phyloP scores from a whole-genome alignment of 805 yeast genomes.

The Yarrowia sp. region DNA sequence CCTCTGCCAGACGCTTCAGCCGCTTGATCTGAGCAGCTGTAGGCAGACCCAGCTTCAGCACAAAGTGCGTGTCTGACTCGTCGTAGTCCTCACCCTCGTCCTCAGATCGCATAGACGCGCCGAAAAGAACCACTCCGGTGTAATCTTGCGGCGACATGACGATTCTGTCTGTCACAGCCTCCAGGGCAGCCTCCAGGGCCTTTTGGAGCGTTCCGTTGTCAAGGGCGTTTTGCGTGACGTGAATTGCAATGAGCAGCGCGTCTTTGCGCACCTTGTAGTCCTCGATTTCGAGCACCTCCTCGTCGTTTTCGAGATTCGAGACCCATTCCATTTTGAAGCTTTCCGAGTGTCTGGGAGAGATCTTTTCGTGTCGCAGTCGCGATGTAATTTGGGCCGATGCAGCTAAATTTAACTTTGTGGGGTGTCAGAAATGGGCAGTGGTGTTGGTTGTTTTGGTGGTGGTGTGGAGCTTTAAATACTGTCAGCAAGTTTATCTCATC shows the following conservation, averaged over 20 bases:
- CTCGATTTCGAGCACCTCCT: slow-evolving; percentile 27
- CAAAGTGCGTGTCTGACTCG: slow-evolving; percentile 39
- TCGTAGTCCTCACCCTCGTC: slow-evolving; percentile 45
- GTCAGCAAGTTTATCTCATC: too few species aligned
- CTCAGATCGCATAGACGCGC: slow-evolving; percentile 38
- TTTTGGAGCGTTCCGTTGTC: slow-evolving; percentile 29
- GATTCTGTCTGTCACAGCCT: slow-evolving; percentile 63
- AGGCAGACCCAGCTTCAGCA: slow-evolving; percentile 30
- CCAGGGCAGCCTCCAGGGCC: slow-evolving; percentile 53
- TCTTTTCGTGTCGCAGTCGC: neutral
- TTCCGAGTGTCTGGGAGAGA: neutral
- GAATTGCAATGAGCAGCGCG: slow-evolving; percentile 41
- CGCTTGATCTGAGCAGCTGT: slow-evolving; percentile 29
- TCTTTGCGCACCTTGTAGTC: slow-evolving; percentile 35
- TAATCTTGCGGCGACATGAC: slow-evolving; percentile 67
- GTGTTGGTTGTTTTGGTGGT: too few species aligned
- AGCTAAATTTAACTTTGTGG: slow-evolving; percentile 4
- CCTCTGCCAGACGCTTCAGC: slow-evolving; percentile 30
- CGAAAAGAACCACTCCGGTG: slow-evolving; percentile 63
- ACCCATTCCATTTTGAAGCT: slow-evolving; percentile 10
- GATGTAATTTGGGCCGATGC: neutral
- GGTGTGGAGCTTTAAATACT: too few species aligned
- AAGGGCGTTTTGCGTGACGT: slow-evolving; percentile 35
- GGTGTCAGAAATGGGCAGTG: neutral
- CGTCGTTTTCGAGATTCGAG: neutral